phyloP scores from a whole-genome alignment of 2,329 filamentous ascomycete genomes.

The Penicillium digitatum region DNA sequence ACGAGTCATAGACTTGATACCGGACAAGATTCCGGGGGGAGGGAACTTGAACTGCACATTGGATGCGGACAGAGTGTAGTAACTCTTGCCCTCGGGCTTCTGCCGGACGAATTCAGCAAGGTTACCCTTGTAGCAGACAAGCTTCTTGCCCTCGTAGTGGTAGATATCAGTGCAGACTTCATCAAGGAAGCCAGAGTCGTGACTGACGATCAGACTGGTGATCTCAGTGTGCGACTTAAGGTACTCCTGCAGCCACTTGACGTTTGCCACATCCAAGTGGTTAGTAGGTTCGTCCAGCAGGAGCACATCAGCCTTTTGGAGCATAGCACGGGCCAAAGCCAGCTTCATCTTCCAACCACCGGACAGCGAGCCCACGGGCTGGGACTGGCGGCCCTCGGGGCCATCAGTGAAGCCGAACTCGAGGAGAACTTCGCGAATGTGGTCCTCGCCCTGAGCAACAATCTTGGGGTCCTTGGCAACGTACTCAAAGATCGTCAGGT shows the following conservation, averaged over 20 bases:
- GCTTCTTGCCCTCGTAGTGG: conserved; percentile 98
- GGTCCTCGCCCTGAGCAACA: conserved; percentile 69
- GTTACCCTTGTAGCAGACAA: conserved; percentile 55
- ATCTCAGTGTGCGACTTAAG: conserved; percentile 94
- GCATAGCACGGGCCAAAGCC: conserved; percentile 90
- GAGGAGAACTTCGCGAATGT: conserved; percentile 75
- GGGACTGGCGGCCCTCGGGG: conserved; percentile 79
- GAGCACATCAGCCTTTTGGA: conserved; percentile 93
- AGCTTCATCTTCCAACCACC: conserved; percentile 99
- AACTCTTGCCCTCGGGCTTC: conserved; percentile 92
- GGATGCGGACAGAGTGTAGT: conserved; percentile 89
- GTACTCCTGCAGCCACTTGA: conserved; percentile 93
- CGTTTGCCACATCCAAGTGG: conserved; percentile 93
- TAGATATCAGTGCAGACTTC: conserved; percentile 98
- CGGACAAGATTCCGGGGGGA: conserved; percentile 84
- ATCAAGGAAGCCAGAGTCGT: conserved; percentile 97
- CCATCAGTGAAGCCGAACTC: conserved; percentile 94
- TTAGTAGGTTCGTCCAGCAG: conserved; percentile 98
- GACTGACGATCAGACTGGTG: conserved; percentile 93
- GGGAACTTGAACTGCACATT: conserved; percentile 98
- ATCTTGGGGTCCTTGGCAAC: conserved; percentile 85
- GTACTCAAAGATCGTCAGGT: conserved; percentile 92
- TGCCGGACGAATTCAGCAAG: conserved; percentile 70
- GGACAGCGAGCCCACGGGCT: conserved; percentile 89
- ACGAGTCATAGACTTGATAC: conserved; percentile 91